These are phyloP conservation scores for Catenaria anguillulae DNA, from an alignment of 371 early-diverging fungal genomes.

Conservation along the genomic window DNA sequence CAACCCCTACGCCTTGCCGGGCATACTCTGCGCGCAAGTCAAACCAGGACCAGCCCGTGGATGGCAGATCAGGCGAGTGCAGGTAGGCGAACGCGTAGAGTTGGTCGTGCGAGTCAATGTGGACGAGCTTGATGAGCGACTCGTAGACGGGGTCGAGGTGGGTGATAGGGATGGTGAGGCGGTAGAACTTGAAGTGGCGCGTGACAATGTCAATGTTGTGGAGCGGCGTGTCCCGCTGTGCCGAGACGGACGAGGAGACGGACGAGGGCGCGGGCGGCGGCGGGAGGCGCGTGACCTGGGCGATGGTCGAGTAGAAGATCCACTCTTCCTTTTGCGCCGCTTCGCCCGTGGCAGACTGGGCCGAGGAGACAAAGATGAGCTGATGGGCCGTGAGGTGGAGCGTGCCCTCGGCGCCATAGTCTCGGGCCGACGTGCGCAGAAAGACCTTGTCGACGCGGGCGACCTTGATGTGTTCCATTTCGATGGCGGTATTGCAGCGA, in stretches of 20 bases:
- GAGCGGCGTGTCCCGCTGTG: no score
- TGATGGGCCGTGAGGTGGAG: constrained; percentile 65
- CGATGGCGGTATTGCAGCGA: no score
- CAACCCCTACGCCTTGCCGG: constrained; percentile 85
- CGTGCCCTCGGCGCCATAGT: constrained; percentile 33
- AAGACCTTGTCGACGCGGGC: constrained; percentile 23
- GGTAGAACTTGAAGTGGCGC: constrained; percentile 35
- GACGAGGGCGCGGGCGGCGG: no score
- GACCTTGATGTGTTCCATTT: constrained; percentile 25
- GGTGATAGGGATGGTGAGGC: constrained; percentile 23
- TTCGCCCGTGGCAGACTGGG: no score
- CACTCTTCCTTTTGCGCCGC: constrained; percentile 22
- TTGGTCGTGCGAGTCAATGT: no score
- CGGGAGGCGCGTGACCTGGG: constrained; percentile 55
- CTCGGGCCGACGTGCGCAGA: constrained; percentile 11
- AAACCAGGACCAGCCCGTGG: no score
- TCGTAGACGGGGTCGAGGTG: constrained; percentile 61
- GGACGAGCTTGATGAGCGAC: no score
- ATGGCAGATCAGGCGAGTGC: no score
- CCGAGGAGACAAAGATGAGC: constrained; percentile 40
- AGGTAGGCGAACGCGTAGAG: no score
- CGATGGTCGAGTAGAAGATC: constrained; percentile 74
- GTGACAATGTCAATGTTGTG: no score
- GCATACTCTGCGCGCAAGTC: constrained; percentile 9
- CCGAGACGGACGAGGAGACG: no score